phyloP scores from a whole-genome alignment of 768 basidiomycete genomes.

The Suillus plorans region DNA sequence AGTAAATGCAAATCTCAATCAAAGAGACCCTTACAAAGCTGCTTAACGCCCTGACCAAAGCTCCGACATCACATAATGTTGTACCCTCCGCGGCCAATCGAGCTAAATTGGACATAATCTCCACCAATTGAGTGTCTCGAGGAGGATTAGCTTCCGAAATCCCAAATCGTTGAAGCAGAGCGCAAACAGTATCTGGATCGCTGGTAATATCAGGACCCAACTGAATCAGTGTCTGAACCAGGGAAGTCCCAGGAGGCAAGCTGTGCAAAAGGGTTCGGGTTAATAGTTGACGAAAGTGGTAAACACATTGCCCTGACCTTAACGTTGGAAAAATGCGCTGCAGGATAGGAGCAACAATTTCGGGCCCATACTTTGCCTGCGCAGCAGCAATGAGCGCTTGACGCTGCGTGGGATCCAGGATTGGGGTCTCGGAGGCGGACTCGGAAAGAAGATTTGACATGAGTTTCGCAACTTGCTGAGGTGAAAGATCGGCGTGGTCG shows the following conservation, averaged over 20 bases:
- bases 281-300: conserved; percentile 15
- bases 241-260: conserved; percentile 61
- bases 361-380: conserved; percentile 78
- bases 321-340: conserved; percentile 72
- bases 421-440: conserved; percentile 63
- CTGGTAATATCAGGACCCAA: conserved; percentile 78
- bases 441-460: conserved; percentile 80
- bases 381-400: conserved; percentile 73
- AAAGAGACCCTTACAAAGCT: conserved; percentile 60
- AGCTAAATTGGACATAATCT: conserved; percentile 67
- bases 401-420: conserved; percentile 71
- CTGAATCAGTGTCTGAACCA: conserved; percentile 74
- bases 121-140: conserved; percentile 65
- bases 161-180: conserved; percentile 71
- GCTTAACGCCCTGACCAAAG: conserved; percentile 69
- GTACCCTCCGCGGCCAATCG: conserved; percentile 73
- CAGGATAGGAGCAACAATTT: conserved; percentile 71
- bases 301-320: conserved; percentile 46
- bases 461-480: conserved; percentile 73
- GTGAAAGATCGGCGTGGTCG: conserved; percentile 77
- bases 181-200: conserved; percentile 68
- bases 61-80: conserved; percentile 69
- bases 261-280: conserved; percentile 36
- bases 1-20: conserved; percentile 5
- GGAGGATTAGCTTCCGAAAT: conserved; percentile 73